Evolutionary conservation across 768 basidiomycete species (phyloP).

Genomic region (Rhizopogon roseolus): DNA sequence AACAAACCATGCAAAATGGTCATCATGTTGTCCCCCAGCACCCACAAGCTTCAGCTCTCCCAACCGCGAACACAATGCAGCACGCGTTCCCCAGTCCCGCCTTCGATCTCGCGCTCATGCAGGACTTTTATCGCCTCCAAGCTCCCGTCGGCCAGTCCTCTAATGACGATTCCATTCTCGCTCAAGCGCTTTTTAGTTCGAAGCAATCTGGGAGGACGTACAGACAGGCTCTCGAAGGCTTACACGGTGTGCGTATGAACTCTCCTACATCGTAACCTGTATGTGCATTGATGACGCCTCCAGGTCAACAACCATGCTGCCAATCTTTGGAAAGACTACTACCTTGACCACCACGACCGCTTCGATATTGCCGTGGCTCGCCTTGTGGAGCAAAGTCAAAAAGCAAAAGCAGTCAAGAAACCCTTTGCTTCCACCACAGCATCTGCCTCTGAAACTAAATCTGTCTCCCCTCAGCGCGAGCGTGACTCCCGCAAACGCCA

Average conservation of each 20-base stretch:
- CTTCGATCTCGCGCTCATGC: constrained; percentile 39
- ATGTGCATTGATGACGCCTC: constrained; percentile 3
- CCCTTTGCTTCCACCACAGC: constrained; percentile 11
- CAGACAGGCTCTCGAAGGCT: constrained; percentile 59
- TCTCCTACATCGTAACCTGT: not conserved
- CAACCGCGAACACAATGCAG: constrained; percentile 6
- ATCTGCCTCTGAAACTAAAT: not conserved
- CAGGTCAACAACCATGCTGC: constrained; percentile 45
- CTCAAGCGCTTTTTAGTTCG: constrained; percentile 39
- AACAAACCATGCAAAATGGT: constrained; percentile 31
- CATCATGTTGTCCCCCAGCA: constrained; percentile 20
- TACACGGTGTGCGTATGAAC: constrained; percentile 53
- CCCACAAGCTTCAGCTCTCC: constrained; percentile 2
- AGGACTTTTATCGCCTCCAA: constrained; percentile 50
- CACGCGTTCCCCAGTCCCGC: constrained; percentile 7
- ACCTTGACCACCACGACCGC: constrained; percentile 61
- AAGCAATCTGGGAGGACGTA: constrained; percentile 43
- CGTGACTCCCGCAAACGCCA: constrained; percentile 35
- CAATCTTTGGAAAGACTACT: constrained; percentile 78
- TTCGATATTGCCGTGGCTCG: constrained; percentile 39
- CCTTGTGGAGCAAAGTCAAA: constrained; percentile 10
- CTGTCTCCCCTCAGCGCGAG: constrained; percentile 7
- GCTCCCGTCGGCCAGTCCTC: constrained; percentile 44
- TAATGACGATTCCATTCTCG: constrained; percentile 56
- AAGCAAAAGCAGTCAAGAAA: constrained; percentile 26